phyloP scores from a whole-genome alignment of 257 asterid species.

The Nicotiana attenuata region DNA sequence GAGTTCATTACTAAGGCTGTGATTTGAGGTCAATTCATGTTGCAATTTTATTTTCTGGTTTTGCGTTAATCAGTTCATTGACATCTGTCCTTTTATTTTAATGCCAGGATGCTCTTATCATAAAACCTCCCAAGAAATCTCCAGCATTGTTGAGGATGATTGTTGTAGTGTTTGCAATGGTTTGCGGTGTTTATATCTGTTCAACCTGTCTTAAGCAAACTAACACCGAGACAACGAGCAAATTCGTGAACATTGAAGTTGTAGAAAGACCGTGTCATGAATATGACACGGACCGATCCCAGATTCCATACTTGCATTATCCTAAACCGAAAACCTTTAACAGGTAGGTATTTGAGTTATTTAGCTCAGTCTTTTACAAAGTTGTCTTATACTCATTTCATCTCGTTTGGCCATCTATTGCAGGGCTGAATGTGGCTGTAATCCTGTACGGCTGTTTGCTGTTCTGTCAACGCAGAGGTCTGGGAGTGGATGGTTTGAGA shows the following conservation, averaged over 20 bases:
- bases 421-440: slow-evolving; percentile 22
- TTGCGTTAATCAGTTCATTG: neutral
- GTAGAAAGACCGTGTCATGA: slow-evolving; percentile 32
- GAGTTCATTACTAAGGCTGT: neutral
- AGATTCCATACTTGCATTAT: slow-evolving; percentile 59
- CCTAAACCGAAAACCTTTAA: slow-evolving; percentile 74
- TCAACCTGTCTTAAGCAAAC: slow-evolving; percentile 65
- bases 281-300: slow-evolving; percentile 35
- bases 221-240: slow-evolving; percentile 21
- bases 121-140: slow-evolving; percentile 70
- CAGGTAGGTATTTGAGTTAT: slow-evolving; percentile 35
- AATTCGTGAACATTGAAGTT: slow-evolving; percentile 30
- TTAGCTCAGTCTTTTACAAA: neutral
- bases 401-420: neutral
- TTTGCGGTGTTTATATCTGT: slow-evolving; percentile 64
- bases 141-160: slow-evolving; percentile 58
- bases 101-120: slow-evolving; percentile 50
- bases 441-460: slow-evolving; percentile 17
- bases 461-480: slow-evolving; percentile 21
- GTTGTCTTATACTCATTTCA: neutral
- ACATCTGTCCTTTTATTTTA: slow-evolving; percentile 10
- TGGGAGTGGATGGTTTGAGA: slow-evolving; percentile 28
- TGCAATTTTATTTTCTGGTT: neutral
- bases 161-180: slow-evolving; percentile 64
- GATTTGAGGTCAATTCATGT: neutral